A percentile compares a stretch with the other conserved stretches of the same genome.
Evolutionary conservation across 768 basidiomycete genomes (phyloP).

Genomic region (Podaxis rugospora): DNA sequence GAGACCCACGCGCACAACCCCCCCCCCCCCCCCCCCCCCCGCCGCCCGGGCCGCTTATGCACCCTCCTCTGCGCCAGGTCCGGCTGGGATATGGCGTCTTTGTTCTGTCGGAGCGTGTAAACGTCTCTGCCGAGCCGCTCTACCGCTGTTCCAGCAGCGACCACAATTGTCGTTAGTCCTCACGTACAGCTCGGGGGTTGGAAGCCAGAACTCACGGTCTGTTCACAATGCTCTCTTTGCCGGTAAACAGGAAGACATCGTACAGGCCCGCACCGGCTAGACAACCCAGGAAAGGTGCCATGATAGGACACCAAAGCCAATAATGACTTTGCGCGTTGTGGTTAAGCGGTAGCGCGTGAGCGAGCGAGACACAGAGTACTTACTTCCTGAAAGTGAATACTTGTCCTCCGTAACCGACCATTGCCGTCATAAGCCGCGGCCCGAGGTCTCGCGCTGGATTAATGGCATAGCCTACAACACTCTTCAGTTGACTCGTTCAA

Average conservation of each 20-base stretch:
- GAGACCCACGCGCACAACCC: neutral
- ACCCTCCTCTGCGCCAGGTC: neutral
- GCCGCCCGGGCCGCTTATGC: neutral
- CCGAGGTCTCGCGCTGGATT: slow-evolving; percentile 75
- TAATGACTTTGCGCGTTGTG: slow-evolving; percentile 43
- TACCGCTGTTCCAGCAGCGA: neutral
- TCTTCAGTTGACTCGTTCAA: neutral
- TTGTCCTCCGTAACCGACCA: slow-evolving; percentile 66
- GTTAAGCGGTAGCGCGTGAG: slow-evolving; percentile 11
- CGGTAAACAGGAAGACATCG: slow-evolving; percentile 54
- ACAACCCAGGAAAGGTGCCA: slow-evolving; percentile 57
- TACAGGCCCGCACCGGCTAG: slow-evolving; percentile 52
- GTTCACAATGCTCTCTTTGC: slow-evolving; percentile 51
- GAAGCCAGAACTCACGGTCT: slow-evolving; percentile 36
- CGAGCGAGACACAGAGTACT: slow-evolving; percentile 12
- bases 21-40: no score
- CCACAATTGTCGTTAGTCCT: neutral
- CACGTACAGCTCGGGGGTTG: no score
- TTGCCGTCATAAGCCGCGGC: slow-evolving; percentile 62
- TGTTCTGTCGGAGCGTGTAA: neutral
- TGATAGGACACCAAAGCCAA: slow-evolving; percentile 68
- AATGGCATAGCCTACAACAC: slow-evolving; percentile 45
- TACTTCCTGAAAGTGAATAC: slow-evolving; percentile 44
- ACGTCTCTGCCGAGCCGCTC: neutral
- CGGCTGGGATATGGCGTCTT: neutral